A percentile compares a stretch with the other conserved stretches of the same genome.
Conservation (phyloP, 2,329 filamentous ascomycete species). For the Fonsecaea erecta region DNA sequence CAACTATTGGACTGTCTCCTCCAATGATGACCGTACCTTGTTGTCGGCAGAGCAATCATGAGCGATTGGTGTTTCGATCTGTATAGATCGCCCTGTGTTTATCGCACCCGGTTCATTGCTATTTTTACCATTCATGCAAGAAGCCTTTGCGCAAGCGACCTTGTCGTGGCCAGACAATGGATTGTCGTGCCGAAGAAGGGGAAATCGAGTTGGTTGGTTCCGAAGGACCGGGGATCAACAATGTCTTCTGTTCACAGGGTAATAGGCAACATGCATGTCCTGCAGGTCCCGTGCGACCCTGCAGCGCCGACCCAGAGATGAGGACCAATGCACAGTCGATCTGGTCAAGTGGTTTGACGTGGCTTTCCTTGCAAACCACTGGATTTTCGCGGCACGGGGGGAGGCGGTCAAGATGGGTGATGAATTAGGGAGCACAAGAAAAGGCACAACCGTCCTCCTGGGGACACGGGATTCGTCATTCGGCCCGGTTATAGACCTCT, state of each 20-base stretch:
- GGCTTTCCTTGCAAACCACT: background rate
- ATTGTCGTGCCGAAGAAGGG: background rate
- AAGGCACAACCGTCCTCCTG: conserved; percentile 12
- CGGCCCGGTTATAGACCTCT: conserved; percentile 13
- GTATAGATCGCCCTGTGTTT: background rate
- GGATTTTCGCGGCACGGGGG: conserved; percentile 13
- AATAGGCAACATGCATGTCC: conserved; percentile 3
- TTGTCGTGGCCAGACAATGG: background rate
- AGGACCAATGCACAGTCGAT: conserved; percentile 5
- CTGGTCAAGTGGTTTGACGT: conserved; percentile 9
- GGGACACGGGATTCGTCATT: conserved; percentile 20
- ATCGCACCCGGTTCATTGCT: background rate
- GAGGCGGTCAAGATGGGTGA: conserved; percentile 19
- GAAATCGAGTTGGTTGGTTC: background rate
- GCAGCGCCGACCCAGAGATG: conserved; percentile 10
- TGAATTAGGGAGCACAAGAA: conserved; percentile 22
- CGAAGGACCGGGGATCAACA: background rate
- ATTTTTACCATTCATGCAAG: conserved; percentile 11
- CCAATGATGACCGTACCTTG: background rate
- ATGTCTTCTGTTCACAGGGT: background rate
- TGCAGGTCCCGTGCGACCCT: conserved; percentile 8
- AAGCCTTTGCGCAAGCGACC: background rate
- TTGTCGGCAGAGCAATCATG: background rate
- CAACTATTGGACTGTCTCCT: background rate
- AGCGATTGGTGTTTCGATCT: background rate